phyloP scores from a whole-genome alignment of 345 rosid species.

The Theobroma cacao region DNA sequence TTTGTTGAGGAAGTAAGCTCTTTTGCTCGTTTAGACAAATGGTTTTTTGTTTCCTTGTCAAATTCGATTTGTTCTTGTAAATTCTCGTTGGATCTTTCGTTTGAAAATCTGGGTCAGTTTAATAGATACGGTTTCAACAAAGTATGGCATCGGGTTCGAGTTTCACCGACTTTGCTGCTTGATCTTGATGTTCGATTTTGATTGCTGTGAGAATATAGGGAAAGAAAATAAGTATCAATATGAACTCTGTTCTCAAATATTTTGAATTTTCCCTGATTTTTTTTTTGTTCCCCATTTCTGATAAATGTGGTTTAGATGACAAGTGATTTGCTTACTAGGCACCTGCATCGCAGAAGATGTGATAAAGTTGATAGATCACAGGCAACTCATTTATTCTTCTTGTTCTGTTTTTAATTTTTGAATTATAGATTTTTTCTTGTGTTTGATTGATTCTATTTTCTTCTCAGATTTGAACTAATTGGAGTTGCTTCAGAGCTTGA shows the following conservation, averaged over 20 bases:
- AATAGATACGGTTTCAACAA: neutral
- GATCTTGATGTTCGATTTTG: constrained; percentile 6
- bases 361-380: neutral
- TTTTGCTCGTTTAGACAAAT: neutral
- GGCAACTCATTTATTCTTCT: neutral
- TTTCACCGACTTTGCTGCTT: neutral
- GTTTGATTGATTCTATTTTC: neutral
- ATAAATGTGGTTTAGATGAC: neutral
- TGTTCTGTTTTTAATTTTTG: neutral
- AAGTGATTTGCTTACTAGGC: neutral
- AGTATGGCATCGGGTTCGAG: neutral
- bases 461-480: neutral
- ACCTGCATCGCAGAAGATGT: neutral
- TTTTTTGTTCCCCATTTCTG: neutral
- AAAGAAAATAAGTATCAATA: neutral
- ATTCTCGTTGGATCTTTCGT: neutral
- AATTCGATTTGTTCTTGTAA: neutral
- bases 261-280: neutral
- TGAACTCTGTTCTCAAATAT: neutral
- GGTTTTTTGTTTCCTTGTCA: neutral
- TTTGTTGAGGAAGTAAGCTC: neutral
- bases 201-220: neutral
- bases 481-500: constrained; percentile 3
- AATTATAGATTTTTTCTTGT: neutral
- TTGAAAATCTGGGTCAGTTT: neutral